phyloP scores from a whole-genome alignment of 495 filamentous ascomycete species.

The Trichocladium uniseriatum region DNA sequence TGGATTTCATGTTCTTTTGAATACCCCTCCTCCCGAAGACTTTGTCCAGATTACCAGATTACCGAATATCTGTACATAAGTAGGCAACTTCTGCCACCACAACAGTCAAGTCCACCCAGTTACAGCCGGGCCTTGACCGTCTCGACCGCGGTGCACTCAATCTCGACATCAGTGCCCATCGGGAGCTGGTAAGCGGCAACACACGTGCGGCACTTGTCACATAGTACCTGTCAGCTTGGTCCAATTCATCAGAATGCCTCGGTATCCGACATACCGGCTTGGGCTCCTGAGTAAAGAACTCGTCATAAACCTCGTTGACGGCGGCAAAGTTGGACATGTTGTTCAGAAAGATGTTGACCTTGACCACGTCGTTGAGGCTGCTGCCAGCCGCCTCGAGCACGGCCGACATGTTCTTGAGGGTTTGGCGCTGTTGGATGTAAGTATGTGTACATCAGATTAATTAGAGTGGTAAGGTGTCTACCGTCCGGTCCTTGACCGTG shows the following conservation, averaged over 20 bases:
- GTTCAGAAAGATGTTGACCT: slow-evolving; percentile 59
- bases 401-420: slow-evolving; percentile 50
- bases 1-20: too few relatives aligned
- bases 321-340: slow-evolving; percentile 57
- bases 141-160: slow-evolving; percentile 54
- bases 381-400: slow-evolving; percentile 54
- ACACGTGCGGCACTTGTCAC: slow-evolving; percentile 45
- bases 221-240: background rate
- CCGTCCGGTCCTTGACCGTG: slow-evolving; percentile 46
- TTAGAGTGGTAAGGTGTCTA: slow-evolving; percentile 17
- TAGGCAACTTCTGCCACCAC: background rate
- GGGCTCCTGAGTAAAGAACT: slow-evolving; percentile 45
- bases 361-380: slow-evolving; percentile 51
- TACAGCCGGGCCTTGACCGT: background rate
- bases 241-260: background rate
- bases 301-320: slow-evolving; percentile 53
- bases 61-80: too few relatives aligned
- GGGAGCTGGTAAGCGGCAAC: slow-evolving; percentile 60
- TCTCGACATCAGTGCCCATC: slow-evolving; percentile 59
- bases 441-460: background rate
- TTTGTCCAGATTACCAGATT: too few relatives aligned
- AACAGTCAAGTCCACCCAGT: background rate
- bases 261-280: slow-evolving; percentile 38
- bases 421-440: slow-evolving; percentile 30
- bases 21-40: too few relatives aligned